Percentiles rank a stretch among this genome's conserved stretches.
Conservation (phyloP, 805 yeast genomes). For the Zygosaccharomyces gambellarensis region DNA sequence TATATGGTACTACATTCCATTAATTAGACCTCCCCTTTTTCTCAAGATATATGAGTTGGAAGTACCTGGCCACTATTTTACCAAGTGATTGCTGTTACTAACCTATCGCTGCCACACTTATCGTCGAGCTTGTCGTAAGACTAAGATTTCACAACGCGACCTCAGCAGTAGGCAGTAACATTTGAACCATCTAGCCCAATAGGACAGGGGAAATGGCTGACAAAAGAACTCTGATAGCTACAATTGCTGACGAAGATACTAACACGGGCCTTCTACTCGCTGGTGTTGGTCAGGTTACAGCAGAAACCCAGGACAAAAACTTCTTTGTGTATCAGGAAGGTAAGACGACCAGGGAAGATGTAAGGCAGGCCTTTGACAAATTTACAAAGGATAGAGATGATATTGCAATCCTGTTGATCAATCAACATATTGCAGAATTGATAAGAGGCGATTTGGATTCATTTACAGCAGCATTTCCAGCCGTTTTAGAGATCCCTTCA, state of each 20-base stretch:
- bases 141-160: slow-evolving; percentile 5
- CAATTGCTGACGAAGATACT: slow-evolving; percentile 96
- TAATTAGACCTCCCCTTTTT: too few species aligned
- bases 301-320: slow-evolving; percentile 55
- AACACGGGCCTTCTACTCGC: slow-evolving; percentile 94
- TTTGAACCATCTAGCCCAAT: neutral
- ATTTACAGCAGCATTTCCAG: slow-evolving; percentile 90
- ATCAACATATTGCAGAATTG: slow-evolving; percentile 90
- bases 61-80: neutral
- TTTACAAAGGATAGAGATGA: slow-evolving; percentile 77
- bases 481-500: slow-evolving; percentile 92
- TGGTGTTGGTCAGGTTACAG: slow-evolving; percentile 81
- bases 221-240: slow-evolving; percentile 82
- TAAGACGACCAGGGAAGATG: slow-evolving; percentile 70
- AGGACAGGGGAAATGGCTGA: slow-evolving; percentile 22
- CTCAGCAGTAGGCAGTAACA: neutral
- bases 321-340: slow-evolving; percentile 73
- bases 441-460: slow-evolving; percentile 79
- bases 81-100: neutral
- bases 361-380: slow-evolving; percentile 67
- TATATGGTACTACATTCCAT: too few species aligned
- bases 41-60: too few species aligned
- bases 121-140: neutral
- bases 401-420: slow-evolving; percentile 86
- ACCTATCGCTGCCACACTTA: neutral